These are phyloP conservation scores for Quercus ilex DNA, from an alignment of 306 rosid genomes.

Conservation along the genomic window DNA sequence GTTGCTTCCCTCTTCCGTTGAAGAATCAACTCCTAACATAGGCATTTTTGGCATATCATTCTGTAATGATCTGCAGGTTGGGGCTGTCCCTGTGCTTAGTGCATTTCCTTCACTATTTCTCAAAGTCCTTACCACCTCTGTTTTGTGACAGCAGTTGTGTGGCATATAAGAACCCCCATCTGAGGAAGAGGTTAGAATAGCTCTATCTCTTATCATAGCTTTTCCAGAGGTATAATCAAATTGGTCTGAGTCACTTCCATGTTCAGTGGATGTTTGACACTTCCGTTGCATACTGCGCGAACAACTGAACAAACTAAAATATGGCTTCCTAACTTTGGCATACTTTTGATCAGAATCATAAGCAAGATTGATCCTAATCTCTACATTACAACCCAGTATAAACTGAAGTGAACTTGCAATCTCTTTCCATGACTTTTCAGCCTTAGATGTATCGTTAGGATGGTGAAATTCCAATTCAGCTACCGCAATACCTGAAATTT, in stretches of 20 bases:
- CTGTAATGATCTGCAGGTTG: constrained; percentile 33
- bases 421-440: constrained; percentile 79
- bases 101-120: constrained; percentile 61
- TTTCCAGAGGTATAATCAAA: constrained; percentile 37
- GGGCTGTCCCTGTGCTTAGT: constrained; percentile 50
- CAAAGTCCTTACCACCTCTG: constrained; percentile 39
- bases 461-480: constrained; percentile 71
- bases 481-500: constrained; percentile 59
- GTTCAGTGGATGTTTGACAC: constrained; percentile 40
- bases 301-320: constrained; percentile 61
- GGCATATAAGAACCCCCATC: constrained; percentile 41
- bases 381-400: constrained; percentile 62
- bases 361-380: constrained; percentile 61
- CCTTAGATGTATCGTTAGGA: constrained; percentile 48
- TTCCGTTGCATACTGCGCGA: constrained; percentile 44
- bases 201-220: constrained; percentile 38
- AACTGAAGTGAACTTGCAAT: constrained; percentile 65
- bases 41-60: constrained; percentile 26
- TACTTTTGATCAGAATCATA: constrained; percentile 39
- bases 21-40: constrained; percentile 30
- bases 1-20: constrained; percentile 34
- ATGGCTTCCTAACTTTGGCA: constrained; percentile 42
- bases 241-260: constrained; percentile 42
- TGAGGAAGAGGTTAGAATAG: constrained; percentile 30
- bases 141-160: constrained; percentile 27